Percentiles rank a stretch among this genome's conserved stretches.
phyloP scores from a whole-genome alignment of 805 yeast species.

The Yamadazyma sp. region DNA sequence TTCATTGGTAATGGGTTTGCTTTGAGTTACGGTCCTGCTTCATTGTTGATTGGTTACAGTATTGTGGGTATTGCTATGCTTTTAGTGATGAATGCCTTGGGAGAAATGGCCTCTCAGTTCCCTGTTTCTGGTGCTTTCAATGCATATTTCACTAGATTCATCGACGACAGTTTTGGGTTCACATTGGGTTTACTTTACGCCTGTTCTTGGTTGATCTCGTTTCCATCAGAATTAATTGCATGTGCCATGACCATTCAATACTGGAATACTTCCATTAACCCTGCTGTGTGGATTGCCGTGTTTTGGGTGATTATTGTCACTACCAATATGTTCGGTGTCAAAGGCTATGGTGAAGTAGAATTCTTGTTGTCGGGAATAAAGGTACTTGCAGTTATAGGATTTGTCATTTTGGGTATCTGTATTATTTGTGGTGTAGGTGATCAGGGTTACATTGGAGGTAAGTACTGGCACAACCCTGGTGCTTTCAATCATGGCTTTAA shows the following conservation, averaged over 20 bases:
- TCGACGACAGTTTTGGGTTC: constrained; percentile 38
- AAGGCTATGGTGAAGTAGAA: constrained; percentile 40
- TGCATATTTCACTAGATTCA: constrained; percentile 35
- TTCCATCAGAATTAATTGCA: constrained; percentile 39
- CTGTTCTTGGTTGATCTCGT: constrained; percentile 33
- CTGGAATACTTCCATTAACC: constrained; percentile 32
- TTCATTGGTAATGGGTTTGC: constrained; percentile 49
- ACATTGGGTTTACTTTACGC: constrained; percentile 37
- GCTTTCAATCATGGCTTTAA: constrained; percentile 38
- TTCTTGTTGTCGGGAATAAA: constrained; percentile 31
- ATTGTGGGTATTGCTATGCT: constrained; percentile 56
- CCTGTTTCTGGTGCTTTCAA: constrained; percentile 41
- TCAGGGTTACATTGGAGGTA: constrained; percentile 35
- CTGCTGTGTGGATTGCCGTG: constrained; percentile 38
- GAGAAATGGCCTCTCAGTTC: constrained; percentile 57
- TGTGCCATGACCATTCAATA: constrained; percentile 36
- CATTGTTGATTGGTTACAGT: constrained; percentile 52
- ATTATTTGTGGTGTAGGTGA: constrained; percentile 37
- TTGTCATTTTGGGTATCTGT: constrained; percentile 34
- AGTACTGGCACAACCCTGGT: constrained; percentile 34
- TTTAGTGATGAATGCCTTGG: constrained; percentile 58
- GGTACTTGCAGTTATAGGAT: constrained; percentile 36
- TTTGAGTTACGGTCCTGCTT: constrained; percentile 42
- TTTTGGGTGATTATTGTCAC: constrained; percentile 28
- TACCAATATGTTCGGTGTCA: constrained; percentile 36